Percentiles rank a stretch among this genome's conserved stretches.
phyloP scores from a whole-genome alignment of 1,284 basidiomycete genomes.

The Trametes pubescens region DNA sequence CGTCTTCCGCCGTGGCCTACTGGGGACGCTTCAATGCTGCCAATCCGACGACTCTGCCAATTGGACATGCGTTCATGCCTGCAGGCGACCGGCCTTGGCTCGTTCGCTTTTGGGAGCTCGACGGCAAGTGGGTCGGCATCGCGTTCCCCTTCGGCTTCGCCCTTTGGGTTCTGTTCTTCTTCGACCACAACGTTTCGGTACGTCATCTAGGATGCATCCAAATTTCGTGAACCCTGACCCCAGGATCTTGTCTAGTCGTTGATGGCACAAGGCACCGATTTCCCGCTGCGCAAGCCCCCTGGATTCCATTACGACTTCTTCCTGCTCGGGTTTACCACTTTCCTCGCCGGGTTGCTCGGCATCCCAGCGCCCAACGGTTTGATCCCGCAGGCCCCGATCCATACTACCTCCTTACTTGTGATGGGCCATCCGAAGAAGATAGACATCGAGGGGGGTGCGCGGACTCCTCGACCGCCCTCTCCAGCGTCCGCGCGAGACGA shows the following conservation, averaged over 20 bases:
- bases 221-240: neutral
- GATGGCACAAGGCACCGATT: constrained; percentile 93
- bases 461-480: neutral
- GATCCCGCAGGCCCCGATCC: constrained; percentile 96
- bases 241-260: constrained; percentile 63
- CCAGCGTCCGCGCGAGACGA: constrained; percentile 7
- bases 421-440: constrained; percentile 63
- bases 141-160: constrained; percentile 79
- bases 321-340: constrained; percentile 90
- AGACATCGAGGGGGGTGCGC: constrained; percentile 47
- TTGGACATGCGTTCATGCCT: constrained; percentile 74
- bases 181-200: constrained; percentile 87
- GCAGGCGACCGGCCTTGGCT: constrained; percentile 85
- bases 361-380: constrained; percentile 95
- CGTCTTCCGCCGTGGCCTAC: constrained; percentile 79
- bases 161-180: constrained; percentile 80
- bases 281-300: constrained; percentile 90
- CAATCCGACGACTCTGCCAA: constrained; percentile 73
- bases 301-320: constrained; percentile 95
- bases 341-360: constrained; percentile 91
- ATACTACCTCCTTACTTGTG: constrained; percentile 87
- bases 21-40: constrained; percentile 82
- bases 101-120: constrained; percentile 91
- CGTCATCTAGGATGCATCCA: constrained; percentile 40
- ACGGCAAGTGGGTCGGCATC: constrained; percentile 89